phyloP scores from a whole-genome alignment of 2,329 filamentous ascomycete genomes.

The Fusarium veterinarium region DNA sequence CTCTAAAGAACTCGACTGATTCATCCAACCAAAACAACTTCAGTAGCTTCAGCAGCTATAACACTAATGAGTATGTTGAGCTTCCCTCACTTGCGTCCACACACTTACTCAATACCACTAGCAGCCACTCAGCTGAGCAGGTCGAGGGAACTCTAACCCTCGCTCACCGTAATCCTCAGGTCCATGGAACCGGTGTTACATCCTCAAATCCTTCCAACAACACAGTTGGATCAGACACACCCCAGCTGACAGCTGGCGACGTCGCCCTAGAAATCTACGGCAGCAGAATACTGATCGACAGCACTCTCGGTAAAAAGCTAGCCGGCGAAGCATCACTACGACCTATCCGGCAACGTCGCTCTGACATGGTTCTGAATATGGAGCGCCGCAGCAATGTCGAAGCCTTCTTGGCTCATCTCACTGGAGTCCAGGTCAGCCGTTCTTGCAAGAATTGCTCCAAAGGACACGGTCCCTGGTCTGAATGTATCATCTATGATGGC shows the following conservation, averaged over 20 bases:
- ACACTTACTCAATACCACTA: neutral
- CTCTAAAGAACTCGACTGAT: neutral
- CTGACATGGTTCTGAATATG: constrained; percentile 66
- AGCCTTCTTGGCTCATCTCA: constrained; percentile 67
- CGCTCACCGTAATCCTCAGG: neutral
- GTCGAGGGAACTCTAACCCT: no score
- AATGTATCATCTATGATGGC: constrained; percentile 68
- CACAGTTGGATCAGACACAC: neutral
- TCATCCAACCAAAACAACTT: neutral
- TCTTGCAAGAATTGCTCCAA: constrained; percentile 71
- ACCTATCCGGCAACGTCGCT: constrained; percentile 63
- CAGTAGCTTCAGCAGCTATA: constrained; percentile 2
- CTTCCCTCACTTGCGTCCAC: neutral
- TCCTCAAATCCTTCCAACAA: neutral
- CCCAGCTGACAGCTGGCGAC: constrained; percentile 55
- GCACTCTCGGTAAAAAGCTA: constrained; percentile 66
- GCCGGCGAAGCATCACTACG: constrained; percentile 61
- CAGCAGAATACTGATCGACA: constrained; percentile 60
- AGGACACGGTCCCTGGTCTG: constrained; percentile 69
- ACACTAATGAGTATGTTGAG: neutral
- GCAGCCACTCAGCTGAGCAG: neutral
- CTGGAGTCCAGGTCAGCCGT: constrained; percentile 59
- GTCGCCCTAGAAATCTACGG: constrained; percentile 62
- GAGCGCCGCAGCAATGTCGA: constrained; percentile 70
- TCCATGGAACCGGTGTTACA: neutral